phyloP scores from a whole-genome alignment of 352 stramenopile genomes.

The Elongisporangium undulatum region DNA sequence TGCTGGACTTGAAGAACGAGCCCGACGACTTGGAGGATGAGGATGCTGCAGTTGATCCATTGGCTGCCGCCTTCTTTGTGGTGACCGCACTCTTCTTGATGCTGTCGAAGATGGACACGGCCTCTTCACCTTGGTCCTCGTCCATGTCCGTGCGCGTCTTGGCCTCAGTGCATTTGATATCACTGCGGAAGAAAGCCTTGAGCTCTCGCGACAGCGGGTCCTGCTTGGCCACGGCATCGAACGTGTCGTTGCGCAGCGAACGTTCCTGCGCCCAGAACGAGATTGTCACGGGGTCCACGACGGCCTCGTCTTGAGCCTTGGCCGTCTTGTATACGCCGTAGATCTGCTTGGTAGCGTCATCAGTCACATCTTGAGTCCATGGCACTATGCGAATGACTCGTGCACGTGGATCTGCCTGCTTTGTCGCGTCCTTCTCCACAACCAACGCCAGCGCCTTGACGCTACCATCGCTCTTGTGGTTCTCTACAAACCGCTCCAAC shows the following conservation, averaged over 20 bases:
- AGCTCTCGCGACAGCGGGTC: conserved; percentile 32
- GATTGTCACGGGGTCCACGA: conserved; percentile 22
- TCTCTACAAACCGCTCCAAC: conserved; percentile 28
- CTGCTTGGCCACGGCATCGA: conserved; percentile 32
- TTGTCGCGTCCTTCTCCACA: conserved; percentile 22
- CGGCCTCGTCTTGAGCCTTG: conserved; percentile 5
- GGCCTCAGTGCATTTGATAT: conserved; percentile 41
- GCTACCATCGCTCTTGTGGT: conserved; percentile 15
- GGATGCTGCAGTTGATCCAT: conserved; percentile 2
- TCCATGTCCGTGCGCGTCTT: conserved; percentile 51
- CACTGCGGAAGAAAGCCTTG: conserved; percentile 46
- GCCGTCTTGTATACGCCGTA: conserved; percentile 50
- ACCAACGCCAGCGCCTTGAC: conserved; percentile 40
- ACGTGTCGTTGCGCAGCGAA: conserved; percentile 49
- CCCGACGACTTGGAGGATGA: conserved; percentile 5
- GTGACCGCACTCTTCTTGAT: conserved; percentile 17
- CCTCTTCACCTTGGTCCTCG: conserved; percentile 52
- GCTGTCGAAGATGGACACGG: conserved; percentile 57
- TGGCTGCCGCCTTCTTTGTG: conserved; percentile 17
- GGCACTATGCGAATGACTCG: conserved; percentile 33
- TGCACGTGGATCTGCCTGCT: conserved; percentile 34
- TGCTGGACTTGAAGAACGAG: conserved; percentile 21
- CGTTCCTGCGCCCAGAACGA: conserved; percentile 60
- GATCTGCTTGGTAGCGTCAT: conserved; percentile 28
- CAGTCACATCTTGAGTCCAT: background rate